Percentiles rank a stretch among this genome's conserved stretches.
phyloP scores from a whole-genome alignment of 2,329 filamentous ascomycete species.

The Arthrobotrys sphaeroides region DNA sequence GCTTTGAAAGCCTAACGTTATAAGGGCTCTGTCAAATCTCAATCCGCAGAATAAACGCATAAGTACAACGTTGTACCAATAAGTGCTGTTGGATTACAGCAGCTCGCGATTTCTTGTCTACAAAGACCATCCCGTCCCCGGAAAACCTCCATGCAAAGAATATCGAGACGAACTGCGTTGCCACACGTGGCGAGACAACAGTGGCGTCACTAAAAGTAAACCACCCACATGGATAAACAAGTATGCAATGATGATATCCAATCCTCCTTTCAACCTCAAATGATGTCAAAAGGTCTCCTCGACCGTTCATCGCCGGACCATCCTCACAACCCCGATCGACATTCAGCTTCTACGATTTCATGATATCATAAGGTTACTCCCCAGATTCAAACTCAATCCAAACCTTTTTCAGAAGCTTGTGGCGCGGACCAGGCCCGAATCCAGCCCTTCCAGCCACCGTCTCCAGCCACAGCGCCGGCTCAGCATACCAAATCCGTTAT shows the following conservation, averaged over 20 bases:
- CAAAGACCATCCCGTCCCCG: no score
- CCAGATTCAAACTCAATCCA: not conserved
- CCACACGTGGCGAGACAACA: no score
- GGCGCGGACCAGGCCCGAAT: not conserved
- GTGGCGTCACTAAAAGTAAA: not conserved
- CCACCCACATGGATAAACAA: no score
- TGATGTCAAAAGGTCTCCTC: not conserved
- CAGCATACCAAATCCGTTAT: constrained; percentile 38
- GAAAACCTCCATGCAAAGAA: no score
- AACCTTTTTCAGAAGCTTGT: not conserved
- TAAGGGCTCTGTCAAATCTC: no score
- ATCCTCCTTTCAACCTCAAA: not conserved
- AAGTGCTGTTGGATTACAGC: no score
- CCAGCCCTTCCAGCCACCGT: constrained; percentile 19
- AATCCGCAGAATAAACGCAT: no score
- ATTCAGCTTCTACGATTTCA: constrained; percentile 1
- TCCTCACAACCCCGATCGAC: not conserved
- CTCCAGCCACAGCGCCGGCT: constrained; percentile 39
- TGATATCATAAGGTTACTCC: constrained; percentile 6
- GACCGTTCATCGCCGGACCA: constrained; percentile 7
- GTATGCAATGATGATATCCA: not conserved
- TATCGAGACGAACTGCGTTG: no score
- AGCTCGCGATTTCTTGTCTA: no score
- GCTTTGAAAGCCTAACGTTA: no score
- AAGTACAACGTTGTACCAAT: no score